Evolutionary conservation across 495 filamentous ascomycete genomes (phyloP), one percentile per base, ranked within the genome.

Genomic region (Penicillium simplicissimum): DNA sequence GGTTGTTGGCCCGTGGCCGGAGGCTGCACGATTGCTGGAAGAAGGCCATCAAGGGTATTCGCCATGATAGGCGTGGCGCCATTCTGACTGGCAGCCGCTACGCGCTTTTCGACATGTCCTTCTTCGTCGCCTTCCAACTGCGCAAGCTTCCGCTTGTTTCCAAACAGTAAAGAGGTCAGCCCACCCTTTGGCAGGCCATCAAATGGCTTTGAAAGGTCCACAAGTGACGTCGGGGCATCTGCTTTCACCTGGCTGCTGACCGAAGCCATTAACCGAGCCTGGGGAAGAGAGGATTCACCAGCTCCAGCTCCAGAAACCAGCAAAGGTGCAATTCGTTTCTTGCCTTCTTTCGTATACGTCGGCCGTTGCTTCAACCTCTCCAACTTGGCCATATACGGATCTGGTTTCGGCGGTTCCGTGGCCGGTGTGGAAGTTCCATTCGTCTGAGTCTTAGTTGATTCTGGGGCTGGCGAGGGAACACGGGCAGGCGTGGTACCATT

Each of bases 291-390:
- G 0, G 92, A 92, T 64, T 94, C 88, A 15, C 89, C 90, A 7
- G 85, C 88, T 8, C 89, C 91, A 21, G 90, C 82, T 5, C 89
- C 91, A 4, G 95, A 97, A 15, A 99, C 90, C 4, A 99, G 82
- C 66, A 98, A 74, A 7, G 95, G 95, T 3, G 91, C 90, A 57
- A 99, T 92, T 25, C 96, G 85, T 76, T 98, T 99, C 76, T 93
- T 97, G 17, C 95, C 95, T 56, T 99, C 95, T 72, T 98, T 97
- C 1, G 93, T 96, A 52, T 96, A 90, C 17, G 92, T 96, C 8
- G 97, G 91, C 10, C 94, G 88, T 52, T 91, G 87, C 72, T 98
- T 98, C 60, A 97, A 71, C 56, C 86, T 85, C 52, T 92, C 90
- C 37, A 96, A 79, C 64, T 90, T 88, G 19, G 83, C 84, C 60